These are phyloP conservation scores for Scheffersomyces cryptocercus DNA, from an alignment of 1,139 yeast species.

Conservation along the genomic window DNA sequence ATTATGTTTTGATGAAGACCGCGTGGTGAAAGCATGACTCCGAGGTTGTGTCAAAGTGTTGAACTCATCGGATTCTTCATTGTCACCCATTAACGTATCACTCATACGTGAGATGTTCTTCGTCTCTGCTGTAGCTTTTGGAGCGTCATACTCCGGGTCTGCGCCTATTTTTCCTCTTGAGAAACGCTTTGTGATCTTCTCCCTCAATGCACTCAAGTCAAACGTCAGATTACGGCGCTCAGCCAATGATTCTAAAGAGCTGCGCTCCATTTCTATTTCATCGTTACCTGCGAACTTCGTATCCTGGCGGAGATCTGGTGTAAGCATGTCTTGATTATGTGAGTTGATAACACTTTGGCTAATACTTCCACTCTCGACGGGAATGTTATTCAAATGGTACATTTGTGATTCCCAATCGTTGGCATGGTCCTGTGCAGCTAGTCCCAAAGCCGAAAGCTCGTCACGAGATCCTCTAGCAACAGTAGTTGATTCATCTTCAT, in stretches of 20 bases:
- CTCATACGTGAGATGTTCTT: slow-evolving; percentile 32
- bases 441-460: slow-evolving; percentile 66
- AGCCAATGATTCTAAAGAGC: too few species aligned
- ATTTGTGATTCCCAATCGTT: slow-evolving; percentile 70
- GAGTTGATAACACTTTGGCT: neutral
- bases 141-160: too few species aligned
- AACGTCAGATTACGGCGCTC: too few species aligned
- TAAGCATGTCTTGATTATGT: slow-evolving; percentile 17
- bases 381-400: slow-evolving; percentile 47
- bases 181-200: too few species aligned
- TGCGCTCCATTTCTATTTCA: too few species aligned
- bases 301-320: slow-evolving; percentile 24
- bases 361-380: slow-evolving; percentile 9
- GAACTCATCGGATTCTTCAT: slow-evolving; percentile 14
- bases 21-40: slow-evolving; percentile 2
- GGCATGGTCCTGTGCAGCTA: slow-evolving; percentile 71
- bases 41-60: slow-evolving; percentile 2
- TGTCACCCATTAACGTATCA: slow-evolving; percentile 26
- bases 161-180: too few species aligned
- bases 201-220: too few species aligned
- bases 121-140: slow-evolving; percentile 5
- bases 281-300: slow-evolving; percentile 8
- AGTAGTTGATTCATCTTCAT: slow-evolving; percentile 7
- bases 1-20: slow-evolving; percentile 16
- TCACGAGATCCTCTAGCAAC: slow-evolving; percentile 34